phyloP scores from a whole-genome alignment of 2,329 filamentous ascomycete genomes.

The Verticillium klebahnii region DNA sequence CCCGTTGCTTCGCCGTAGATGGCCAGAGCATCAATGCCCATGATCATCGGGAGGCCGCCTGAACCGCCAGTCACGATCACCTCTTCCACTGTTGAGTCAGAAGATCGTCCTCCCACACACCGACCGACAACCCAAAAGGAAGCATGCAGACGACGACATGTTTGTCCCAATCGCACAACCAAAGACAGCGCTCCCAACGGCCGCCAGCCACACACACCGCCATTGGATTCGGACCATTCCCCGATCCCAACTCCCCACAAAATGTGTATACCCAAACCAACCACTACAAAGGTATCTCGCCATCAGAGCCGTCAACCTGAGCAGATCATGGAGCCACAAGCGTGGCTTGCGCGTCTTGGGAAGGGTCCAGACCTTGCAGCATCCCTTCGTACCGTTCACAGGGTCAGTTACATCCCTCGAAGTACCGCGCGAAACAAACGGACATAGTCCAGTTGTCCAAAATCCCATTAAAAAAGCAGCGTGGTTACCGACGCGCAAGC shows the following conservation, averaged over 20 bases:
- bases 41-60: background rate
- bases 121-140: background rate
- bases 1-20: background rate
- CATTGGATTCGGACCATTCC: background rate
- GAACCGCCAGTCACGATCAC: background rate
- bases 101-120: background rate
- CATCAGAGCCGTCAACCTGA: background rate
- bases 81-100: background rate
- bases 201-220: background rate
- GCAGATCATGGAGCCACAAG: background rate
- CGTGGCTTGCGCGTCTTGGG: background rate
- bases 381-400: background rate
- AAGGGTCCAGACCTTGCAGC: background rate
- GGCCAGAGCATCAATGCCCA: background rate
- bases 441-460: background rate
- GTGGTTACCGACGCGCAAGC: slow-evolving; percentile 7
- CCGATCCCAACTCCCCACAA: background rate
- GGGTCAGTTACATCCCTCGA: background rate
- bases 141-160: too few species aligned
- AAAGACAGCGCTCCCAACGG: background rate
- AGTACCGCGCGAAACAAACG: background rate
- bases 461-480: background rate
- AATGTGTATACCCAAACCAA: background rate
- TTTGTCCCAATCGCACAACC: too few species aligned
- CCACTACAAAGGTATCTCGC: background rate